These are phyloP conservation scores for Penicillium atrosanguineum DNA, from an alignment of 495 filamentous ascomycete species.

Conservation along the genomic window DNA sequence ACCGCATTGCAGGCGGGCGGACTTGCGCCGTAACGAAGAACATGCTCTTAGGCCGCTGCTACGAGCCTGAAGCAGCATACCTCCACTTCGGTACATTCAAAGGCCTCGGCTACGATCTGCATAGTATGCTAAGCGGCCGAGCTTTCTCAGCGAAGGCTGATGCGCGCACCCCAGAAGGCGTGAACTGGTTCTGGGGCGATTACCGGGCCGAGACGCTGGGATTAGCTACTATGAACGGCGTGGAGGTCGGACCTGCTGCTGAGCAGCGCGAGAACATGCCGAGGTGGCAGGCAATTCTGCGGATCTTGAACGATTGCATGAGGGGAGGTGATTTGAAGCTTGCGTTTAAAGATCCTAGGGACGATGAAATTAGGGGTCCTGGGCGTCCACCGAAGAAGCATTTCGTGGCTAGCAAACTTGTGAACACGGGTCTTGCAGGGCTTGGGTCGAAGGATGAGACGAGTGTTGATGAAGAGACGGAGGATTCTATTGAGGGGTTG, in stretches of 20 bases:
- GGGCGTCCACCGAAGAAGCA: conserved; percentile 26
- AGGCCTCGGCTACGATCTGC: conserved; percentile 30
- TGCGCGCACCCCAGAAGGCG: conserved; percentile 38
- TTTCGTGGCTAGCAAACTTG: conserved; percentile 33
- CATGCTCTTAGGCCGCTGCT: conserved; percentile 54
- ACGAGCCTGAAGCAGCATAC: conserved; percentile 47
- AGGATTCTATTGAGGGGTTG: not conserved
- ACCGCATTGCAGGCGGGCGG: conserved; percentile 38
- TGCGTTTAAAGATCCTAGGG: not conserved
- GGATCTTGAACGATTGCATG: conserved; percentile 36
- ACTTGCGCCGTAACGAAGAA: conserved; percentile 45
- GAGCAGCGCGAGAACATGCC: conserved; percentile 36
- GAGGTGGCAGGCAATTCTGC: conserved; percentile 45
- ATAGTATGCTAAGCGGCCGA: conserved; percentile 39
- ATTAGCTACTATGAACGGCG: conserved; percentile 51
- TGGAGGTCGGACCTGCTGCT: conserved; percentile 44
- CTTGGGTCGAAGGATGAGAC: conserved; percentile 11
- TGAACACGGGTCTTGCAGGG: conserved; percentile 30
- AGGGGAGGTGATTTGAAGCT: not conserved
- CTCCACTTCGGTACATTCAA: conserved; percentile 38
- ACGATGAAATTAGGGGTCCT: not conserved
- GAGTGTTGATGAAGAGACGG: not conserved
- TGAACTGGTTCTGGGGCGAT: conserved; percentile 58
- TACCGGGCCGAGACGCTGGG: conserved; percentile 53
- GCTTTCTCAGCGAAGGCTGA: conserved; percentile 43